Conservation (phyloP, 208 protist genomes). For the Balamuthia mandrillaris region DNA sequence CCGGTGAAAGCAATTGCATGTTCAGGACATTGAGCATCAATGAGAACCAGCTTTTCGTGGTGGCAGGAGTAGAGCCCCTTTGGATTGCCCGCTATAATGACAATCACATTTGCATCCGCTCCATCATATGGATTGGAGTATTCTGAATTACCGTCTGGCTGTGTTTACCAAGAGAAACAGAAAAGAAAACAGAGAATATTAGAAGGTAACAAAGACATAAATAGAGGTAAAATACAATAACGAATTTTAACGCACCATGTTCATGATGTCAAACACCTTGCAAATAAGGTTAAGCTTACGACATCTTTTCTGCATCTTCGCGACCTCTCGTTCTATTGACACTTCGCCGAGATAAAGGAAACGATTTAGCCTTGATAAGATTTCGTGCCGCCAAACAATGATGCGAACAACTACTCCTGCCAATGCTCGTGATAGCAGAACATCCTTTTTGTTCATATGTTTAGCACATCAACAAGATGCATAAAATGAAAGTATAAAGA, state of each 20-base stretch:
- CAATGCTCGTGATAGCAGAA: slow-evolving; percentile 47
- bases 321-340: slow-evolving; percentile 59
- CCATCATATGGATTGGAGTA: slow-evolving; percentile 44
- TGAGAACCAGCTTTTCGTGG: slow-evolving; percentile 65
- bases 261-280: slow-evolving; percentile 54
- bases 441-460: slow-evolving; percentile 54
- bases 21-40: slow-evolving; percentile 57
- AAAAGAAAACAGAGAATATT: background rate
- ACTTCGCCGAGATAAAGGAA: slow-evolving; percentile 62
- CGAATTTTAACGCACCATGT: slow-evolving; percentile 7
- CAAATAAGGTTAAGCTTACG: slow-evolving; percentile 46
- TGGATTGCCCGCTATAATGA: slow-evolving; percentile 64
- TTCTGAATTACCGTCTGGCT: slow-evolving; percentile 32
- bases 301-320: slow-evolving; percentile 58
- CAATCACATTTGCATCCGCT: slow-evolving; percentile 34
- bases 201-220: background rate
- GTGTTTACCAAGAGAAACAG: background rate
- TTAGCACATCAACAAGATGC: background rate
- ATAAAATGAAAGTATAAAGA: background rate
- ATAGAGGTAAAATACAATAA: background rate
- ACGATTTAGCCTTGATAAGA: slow-evolving; percentile 53
- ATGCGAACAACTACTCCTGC: slow-evolving; percentile 58
- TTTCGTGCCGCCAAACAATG: slow-evolving; percentile 65
- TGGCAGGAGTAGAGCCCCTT: slow-evolving; percentile 60
- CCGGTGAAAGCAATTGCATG: slow-evolving; percentile 58